Percentiles rank a stretch among this genome's conserved stretches.
These are phyloP conservation scores for Podila minutissima DNA, from an alignment of 192 early-diverging fungal species.

Conservation along the genomic window DNA sequence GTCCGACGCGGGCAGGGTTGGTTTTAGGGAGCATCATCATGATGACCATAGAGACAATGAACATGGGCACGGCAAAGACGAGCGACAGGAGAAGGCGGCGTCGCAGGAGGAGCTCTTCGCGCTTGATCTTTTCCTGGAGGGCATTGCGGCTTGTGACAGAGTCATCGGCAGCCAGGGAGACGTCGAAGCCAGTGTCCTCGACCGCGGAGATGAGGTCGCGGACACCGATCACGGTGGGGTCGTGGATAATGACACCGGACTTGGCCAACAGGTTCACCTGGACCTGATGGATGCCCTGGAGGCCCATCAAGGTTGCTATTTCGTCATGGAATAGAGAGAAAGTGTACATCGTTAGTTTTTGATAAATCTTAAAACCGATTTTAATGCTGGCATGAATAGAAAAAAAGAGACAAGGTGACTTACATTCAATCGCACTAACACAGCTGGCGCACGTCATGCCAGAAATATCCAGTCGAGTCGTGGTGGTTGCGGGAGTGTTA, in stretches of 20 bases:
- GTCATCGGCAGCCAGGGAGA: constrained; percentile 49
- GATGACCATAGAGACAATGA: constrained; percentile 78
- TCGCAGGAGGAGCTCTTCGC: constrained; percentile 44
- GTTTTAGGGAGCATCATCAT: constrained; percentile 69
- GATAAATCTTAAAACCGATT: neutral
- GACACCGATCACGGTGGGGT: constrained; percentile 62
- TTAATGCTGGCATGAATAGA: neutral
- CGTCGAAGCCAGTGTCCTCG: constrained; percentile 68
- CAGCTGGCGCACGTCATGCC: constrained; percentile 94
- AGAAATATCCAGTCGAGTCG: constrained; percentile 54
- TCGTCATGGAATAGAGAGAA: neutral
- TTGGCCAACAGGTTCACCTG: constrained; percentile 63
- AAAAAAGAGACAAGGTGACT: constrained; percentile 10
- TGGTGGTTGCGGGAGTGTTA: constrained; percentile 11
- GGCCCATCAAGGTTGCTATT: constrained; percentile 37
- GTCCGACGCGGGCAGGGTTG: constrained; percentile 51
- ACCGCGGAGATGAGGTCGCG: constrained; percentile 70
- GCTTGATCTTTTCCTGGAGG: constrained; percentile 57
- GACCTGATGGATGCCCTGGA: constrained; percentile 55
- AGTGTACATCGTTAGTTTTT: neutral
- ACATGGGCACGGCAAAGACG: constrained; percentile 72
- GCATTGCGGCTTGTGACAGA: constrained; percentile 40
- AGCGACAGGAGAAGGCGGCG: constrained; percentile 60
- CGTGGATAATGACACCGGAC: constrained; percentile 61
- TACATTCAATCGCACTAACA: constrained; percentile 75